These are phyloP conservation scores for Nitzschia sp. DNA, from an alignment of 108 stramenopile species.

Conservation along the genomic window DNA sequence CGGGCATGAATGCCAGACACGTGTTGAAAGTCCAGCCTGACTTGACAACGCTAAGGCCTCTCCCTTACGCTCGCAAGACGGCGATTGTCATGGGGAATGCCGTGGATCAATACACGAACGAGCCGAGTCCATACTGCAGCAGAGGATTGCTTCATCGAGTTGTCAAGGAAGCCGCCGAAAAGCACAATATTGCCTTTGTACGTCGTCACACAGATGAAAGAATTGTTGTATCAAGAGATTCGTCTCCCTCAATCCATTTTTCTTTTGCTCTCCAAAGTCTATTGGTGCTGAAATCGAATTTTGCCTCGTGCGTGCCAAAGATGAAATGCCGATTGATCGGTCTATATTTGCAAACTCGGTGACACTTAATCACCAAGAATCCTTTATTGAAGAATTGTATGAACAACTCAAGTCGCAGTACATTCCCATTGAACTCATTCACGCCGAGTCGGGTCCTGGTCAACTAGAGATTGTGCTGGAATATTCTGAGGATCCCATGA, in stretches of 20 bases:
- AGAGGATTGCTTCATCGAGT: constrained; percentile 61
- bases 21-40: constrained; percentile 65
- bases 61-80: constrained; percentile 73
- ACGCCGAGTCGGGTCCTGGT: constrained; percentile 76
- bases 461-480: constrained; percentile 80
- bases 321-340: constrained; percentile 49
- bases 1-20: constrained; percentile 58
- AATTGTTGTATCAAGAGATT: neutral
- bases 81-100: constrained; percentile 73
- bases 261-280: constrained; percentile 2
- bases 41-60: constrained; percentile 52
- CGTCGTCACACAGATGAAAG: no score
- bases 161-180: constrained; percentile 40
- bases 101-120: constrained; percentile 51
- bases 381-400: constrained; percentile 61
- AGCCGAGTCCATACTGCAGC: constrained; percentile 65
- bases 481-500: constrained; percentile 55
- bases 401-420: constrained; percentile 67
- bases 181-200: constrained; percentile 57
- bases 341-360: constrained; percentile 64
- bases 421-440: constrained; percentile 69
- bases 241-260: neutral
- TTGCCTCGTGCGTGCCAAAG: constrained; percentile 40
- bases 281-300: constrained; percentile 85
- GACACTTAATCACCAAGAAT: constrained; percentile 77